Evolutionary conservation across 2,329 filamentous ascomycete genomes (phyloP).

Genomic region (Pseudogymnoascus sp.): DNA sequence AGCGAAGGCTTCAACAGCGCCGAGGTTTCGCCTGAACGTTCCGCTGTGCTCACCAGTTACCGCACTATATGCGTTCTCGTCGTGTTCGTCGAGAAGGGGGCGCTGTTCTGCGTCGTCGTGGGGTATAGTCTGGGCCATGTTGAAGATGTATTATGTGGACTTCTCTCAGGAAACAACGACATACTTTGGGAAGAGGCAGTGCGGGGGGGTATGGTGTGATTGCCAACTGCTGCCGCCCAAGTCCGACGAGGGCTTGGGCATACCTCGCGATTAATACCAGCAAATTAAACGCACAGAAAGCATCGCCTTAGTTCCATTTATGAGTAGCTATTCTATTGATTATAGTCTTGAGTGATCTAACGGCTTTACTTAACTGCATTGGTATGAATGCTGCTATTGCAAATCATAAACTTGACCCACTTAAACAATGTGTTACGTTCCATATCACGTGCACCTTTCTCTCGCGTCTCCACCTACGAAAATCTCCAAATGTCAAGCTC

Average conservation of each 20-base stretch:
- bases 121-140: background rate
- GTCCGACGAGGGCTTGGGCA: too few relatives aligned
- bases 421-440: background rate
- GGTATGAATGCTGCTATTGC: too few relatives aligned
- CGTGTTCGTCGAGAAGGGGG: conserved; percentile 8
- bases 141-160: background rate
- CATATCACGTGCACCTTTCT: background rate
- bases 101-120: conserved; percentile 4
- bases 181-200: background rate
- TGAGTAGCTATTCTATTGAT: too few relatives aligned
- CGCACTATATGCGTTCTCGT: background rate
- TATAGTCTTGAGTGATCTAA: too few relatives aligned
- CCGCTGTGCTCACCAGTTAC: background rate
- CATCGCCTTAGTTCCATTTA: too few relatives aligned
- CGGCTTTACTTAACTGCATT: too few relatives aligned
- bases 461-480: background rate
- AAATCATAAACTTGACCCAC: background rate
- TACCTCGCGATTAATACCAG: too few relatives aligned
- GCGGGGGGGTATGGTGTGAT: background rate
- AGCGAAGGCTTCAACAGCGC: conserved; percentile 45
- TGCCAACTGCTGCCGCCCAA: background rate
- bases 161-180: background rate
- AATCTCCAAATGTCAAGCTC: background rate
- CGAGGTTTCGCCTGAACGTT: conserved; percentile 39
- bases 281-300: too few relatives aligned